These are phyloP conservation scores for Leishmania guyanensis DNA, from an alignment of 208 protist species.

Conservation along the genomic window DNA sequence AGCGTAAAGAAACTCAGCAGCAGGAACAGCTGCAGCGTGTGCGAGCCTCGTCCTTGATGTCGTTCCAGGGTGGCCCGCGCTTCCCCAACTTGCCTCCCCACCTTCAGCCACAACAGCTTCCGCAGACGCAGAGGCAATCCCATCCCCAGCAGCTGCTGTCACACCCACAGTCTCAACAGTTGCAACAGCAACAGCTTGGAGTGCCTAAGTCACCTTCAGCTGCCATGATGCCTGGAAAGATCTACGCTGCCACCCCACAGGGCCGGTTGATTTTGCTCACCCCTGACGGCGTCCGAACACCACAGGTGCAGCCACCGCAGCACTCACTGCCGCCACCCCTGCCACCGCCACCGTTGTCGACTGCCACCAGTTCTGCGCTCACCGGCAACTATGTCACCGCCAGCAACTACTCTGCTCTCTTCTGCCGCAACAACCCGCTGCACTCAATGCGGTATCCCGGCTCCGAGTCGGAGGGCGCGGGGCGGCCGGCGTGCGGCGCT, in stretches of 20 bases:
- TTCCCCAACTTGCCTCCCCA: conserved; percentile 13
- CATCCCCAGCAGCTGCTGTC: background rate
- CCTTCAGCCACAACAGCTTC: background rate
- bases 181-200: background rate
- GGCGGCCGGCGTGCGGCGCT: background rate
- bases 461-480: background rate
- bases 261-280: conserved; percentile 7
- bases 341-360: conserved; percentile 7
- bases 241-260: conserved; percentile 7
- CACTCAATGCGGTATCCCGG: conserved; percentile 12
- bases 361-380: background rate
- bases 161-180: background rate
- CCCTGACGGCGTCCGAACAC: background rate
- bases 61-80: background rate
- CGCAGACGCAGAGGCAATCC: background rate
- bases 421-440: conserved; percentile 20
- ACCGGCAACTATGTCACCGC: conserved; percentile 10
- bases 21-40: background rate
- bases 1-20: background rate
- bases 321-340: conserved; percentile 3
- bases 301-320: background rate
- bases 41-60: background rate
- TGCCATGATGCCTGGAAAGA: conserved; percentile 1
- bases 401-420: conserved; percentile 15
- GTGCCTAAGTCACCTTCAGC: background rate